Evolutionary conservation across 805 yeast species (phyloP), one percentile per base, ranked within the genome.

Genomic region (Starmerella lactis-condensi): DNA sequence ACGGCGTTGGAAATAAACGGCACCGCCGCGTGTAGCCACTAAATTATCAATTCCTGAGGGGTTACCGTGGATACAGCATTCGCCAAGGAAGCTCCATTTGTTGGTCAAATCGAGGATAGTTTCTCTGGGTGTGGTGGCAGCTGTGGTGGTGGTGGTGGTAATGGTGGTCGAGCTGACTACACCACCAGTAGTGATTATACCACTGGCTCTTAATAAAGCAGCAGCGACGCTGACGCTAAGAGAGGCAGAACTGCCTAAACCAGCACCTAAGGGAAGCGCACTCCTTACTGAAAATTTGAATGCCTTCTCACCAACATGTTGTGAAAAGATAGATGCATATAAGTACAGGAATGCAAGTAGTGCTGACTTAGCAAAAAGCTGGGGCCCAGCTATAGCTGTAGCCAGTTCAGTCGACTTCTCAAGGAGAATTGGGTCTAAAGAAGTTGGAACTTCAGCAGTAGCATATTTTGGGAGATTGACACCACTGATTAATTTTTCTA

Each of bases 21-120:
- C 96, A 28, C 95, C 95, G 15, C 98, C 98, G 43, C 72, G 73
- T 0, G 94, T 76, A 2, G 96, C 91, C 29, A 85, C 95, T 0
- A 94, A 82, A 48, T 89, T 89, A 52, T 89, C 98, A 32, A 89
- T 81, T 9, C 98, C 98, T 13, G 91, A 74, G 6, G 98, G 98
- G 44, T 77, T 82, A 2, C 96, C 96, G 50, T 85, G 96, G 43
- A 83, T 77, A 50, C 95, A 81, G 50, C 75, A 75, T 52, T 89
- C 98, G 23, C 95, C 96, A 59, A 85, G 62, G 41, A 75, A 75
- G 1, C 96, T 72, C 93, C 93, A 83, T 5, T 61, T 55, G 41
- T 85, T 85, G 37, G 89, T 71, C 39, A 72, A 65, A 4, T 43
- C 39, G 28, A 41, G 36, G 9, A 53, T 47, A 1, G 44, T 36